These are phyloP conservation scores for Paramyrothecium roridum DNA, from an alignment of 2,329 filamentous ascomycete genomes.

Conservation along the genomic window DNA sequence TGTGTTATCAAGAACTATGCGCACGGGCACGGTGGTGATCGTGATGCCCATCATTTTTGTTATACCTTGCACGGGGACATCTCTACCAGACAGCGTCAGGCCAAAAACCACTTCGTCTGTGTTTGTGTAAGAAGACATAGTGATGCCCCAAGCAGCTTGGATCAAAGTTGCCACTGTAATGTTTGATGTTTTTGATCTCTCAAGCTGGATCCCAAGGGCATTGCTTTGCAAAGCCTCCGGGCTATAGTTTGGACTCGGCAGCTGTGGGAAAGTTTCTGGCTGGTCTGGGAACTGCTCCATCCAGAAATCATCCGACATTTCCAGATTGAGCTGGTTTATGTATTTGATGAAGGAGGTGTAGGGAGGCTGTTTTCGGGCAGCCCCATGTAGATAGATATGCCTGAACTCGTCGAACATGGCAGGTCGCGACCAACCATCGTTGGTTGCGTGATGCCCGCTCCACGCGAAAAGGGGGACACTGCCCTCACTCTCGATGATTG, in stretches of 20 bases:
- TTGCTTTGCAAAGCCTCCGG: background rate
- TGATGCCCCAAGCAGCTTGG: slow-evolving; percentile 15
- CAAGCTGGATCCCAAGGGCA: slow-evolving; percentile 2
- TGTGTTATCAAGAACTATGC: too few relatives aligned
- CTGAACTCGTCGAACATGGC: slow-evolving; percentile 13
- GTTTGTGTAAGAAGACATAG: slow-evolving; percentile 10
- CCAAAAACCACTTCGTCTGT: slow-evolving; percentile 15
- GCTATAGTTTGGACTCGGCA: slow-evolving; percentile 1
- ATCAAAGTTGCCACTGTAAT: slow-evolving; percentile 13
- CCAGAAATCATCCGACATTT: too few relatives aligned
- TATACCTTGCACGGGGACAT: slow-evolving; percentile 12
- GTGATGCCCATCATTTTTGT: slow-evolving; percentile 13
- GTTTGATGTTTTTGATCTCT: too few relatives aligned
- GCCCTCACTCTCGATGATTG: background rate
- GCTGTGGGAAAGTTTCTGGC: too few relatives aligned
- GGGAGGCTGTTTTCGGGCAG: background rate
- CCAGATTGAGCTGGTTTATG: background rate
- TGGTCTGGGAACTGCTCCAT: too few relatives aligned
- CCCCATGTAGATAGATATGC: slow-evolving; percentile 4
- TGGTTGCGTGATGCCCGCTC: slow-evolving; percentile 21
- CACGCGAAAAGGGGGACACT: slow-evolving; percentile 11
- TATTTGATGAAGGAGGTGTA: slow-evolving; percentile 5
- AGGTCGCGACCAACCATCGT: slow-evolving; percentile 21
- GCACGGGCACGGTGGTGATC: slow-evolving; percentile 16
- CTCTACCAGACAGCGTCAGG: slow-evolving; percentile 16